phyloP scores from a whole-genome alignment of 306 rosid species.

The Aeschynomene evenia region DNA sequence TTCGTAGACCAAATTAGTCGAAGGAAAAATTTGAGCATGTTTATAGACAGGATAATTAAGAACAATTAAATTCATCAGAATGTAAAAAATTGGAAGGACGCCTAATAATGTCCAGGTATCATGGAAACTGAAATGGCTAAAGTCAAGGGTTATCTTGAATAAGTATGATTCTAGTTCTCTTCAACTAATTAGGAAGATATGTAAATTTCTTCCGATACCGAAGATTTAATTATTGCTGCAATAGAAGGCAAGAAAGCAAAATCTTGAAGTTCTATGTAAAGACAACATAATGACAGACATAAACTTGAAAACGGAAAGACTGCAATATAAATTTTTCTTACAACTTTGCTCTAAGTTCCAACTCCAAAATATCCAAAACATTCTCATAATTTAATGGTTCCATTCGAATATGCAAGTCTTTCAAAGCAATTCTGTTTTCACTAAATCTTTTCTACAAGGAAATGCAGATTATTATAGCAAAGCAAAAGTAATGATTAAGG shows the following conservation, averaged over 20 bases:
- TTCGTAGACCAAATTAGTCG: background rate
- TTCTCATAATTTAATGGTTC: background rate
- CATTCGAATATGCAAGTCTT: background rate
- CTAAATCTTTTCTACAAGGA: background rate
- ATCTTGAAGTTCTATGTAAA: background rate
- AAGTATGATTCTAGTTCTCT: background rate
- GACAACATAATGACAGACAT: background rate
- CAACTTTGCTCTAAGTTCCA: background rate
- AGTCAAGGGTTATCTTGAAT: background rate
- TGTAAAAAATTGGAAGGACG: background rate
- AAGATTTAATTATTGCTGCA: background rate
- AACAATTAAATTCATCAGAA: background rate
- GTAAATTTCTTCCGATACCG: background rate
- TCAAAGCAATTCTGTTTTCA: constrained; percentile 9
- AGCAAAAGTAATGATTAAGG: constrained; percentile 8
- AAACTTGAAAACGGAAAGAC: constrained; percentile 19
- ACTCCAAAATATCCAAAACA: background rate
- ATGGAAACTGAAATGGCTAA: constrained; percentile 5
- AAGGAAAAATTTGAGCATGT: background rate
- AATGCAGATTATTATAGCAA: background rate
- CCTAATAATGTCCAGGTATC: constrained; percentile 11
- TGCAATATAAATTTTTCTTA: background rate
- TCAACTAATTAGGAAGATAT: background rate
- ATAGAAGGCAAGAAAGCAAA: constrained; percentile 21
- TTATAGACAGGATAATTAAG: background rate